A percentile compares a stretch with the other conserved stretches of the same genome.
Evolutionary conservation across 169 alveolate genomes (phyloP).

Genomic region (Neospora caninum): DNA sequence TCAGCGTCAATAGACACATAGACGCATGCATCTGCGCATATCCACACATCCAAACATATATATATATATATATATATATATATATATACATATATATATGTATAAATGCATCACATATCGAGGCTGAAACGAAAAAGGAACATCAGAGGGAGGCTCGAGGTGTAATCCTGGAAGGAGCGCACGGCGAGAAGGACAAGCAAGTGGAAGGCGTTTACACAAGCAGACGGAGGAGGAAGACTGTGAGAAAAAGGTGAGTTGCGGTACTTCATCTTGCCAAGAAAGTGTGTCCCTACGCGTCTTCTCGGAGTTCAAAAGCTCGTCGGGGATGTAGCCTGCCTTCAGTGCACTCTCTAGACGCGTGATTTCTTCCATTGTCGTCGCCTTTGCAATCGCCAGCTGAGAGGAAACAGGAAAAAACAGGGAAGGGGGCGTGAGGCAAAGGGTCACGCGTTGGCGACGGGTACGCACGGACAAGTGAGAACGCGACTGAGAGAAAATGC

Average conservation of each 20-base stretch:
- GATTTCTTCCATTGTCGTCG: constrained; percentile 38
- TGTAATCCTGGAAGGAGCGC: too few relatives aligned
- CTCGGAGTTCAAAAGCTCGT: not conserved
- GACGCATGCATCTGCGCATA: too few relatives aligned
- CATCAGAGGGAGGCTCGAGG: too few relatives aligned
- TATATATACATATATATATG: too few relatives aligned
- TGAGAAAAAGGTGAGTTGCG: too few relatives aligned
- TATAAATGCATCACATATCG: not conserved
- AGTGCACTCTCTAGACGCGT: constrained; percentile 9
- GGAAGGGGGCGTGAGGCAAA: not conserved
- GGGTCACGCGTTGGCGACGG: not conserved
- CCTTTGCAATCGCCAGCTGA: constrained; percentile 49
- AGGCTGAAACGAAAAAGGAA: too few relatives aligned
- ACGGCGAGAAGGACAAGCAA: too few relatives aligned
- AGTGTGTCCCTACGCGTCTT: not conserved
- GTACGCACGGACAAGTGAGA: too few relatives aligned
- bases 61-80: too few relatives aligned
- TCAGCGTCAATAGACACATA: too few relatives aligned
- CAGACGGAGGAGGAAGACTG: too few relatives aligned
- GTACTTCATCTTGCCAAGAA: not conserved
- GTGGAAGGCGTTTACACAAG: too few relatives aligned
- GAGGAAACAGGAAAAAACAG: not conserved
- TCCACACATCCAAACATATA: not conserved
- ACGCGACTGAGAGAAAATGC: not conserved
- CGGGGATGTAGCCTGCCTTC: constrained; percentile 23